Percentiles rank a stretch among this genome's conserved stretches.
Evolutionary conservation across 2,329 filamentous ascomycete genomes (phyloP).

Genomic region (Colletotrichum sp.): DNA sequence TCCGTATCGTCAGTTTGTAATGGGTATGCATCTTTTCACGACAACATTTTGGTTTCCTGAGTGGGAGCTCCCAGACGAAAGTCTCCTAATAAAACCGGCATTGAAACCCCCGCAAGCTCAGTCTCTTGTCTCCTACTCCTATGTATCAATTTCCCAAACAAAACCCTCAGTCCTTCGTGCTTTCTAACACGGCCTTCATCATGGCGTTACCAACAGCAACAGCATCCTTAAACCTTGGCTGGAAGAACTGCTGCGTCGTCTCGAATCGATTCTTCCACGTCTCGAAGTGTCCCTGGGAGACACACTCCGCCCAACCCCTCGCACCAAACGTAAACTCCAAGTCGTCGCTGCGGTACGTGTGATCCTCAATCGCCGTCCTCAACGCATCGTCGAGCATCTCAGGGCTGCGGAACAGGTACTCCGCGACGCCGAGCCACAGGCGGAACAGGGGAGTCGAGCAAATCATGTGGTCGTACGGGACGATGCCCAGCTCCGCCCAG

Average conservation of each 20-base stretch:
- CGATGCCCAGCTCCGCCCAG: constrained; percentile 92
- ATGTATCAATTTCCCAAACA: not conserved
- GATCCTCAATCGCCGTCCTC: constrained; percentile 85
- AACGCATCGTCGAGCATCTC: constrained; percentile 84
- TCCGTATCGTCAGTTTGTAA: not conserved
- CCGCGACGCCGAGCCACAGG: constrained; percentile 95
- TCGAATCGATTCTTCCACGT: constrained; percentile 92
- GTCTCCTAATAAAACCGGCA: not conserved
- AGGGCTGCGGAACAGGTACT: constrained; percentile 89
- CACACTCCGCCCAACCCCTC: constrained; percentile 93
- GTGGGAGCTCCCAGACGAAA: not conserved
- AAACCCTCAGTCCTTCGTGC: constrained; percentile 51
- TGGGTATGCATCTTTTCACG: not conserved
- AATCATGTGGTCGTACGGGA: constrained; percentile 99
- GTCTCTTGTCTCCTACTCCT: not conserved
- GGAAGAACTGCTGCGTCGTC: constrained; percentile 89
- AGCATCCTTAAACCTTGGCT: constrained; percentile 87
- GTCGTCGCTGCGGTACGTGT: constrained; percentile 92
- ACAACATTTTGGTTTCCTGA: not conserved
- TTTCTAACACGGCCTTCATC: constrained; percentile 94
- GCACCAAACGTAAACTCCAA: constrained; percentile 98
- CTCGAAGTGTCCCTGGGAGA: constrained; percentile 89
- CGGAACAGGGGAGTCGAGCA: constrained; percentile 98
- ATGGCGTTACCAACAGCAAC: constrained; percentile 91
- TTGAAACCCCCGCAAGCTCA: not conserved